Percentiles rank a stretch among this genome's conserved stretches.
Evolutionary conservation across 2,329 filamentous ascomycete genomes (phyloP).

Genomic region (Trichophyton simii): DNA sequence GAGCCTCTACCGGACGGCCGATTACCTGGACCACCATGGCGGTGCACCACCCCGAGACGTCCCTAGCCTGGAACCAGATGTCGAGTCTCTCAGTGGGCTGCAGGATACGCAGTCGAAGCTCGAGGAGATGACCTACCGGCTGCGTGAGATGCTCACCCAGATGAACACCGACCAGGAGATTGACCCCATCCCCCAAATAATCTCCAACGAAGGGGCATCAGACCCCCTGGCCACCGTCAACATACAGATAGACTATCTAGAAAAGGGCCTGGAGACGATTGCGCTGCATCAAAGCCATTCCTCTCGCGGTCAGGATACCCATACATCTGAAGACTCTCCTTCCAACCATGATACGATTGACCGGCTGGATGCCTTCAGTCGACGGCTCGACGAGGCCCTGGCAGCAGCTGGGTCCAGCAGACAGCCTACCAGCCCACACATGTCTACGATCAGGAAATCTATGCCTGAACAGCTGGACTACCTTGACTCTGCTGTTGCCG

Average conservation of each 20-base stretch:
- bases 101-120: conserved; percentile 53
- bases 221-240: conserved; percentile 26
- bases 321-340: conserved; percentile 17
- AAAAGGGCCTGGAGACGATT: conserved; percentile 51
- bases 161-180: conserved; percentile 25
- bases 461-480: conserved; percentile 58
- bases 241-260: conserved; percentile 58
- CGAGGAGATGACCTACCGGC: conserved; percentile 52
- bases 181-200: conserved; percentile 26
- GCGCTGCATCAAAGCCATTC: conserved; percentile 36
- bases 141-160: conserved; percentile 54
- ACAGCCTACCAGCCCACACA: conserved; percentile 38
- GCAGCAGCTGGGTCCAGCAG: conserved; percentile 31
- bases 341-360: conserved; percentile 44
- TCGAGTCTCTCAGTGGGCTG: conserved; percentile 36
- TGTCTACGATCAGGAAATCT: conserved; percentile 45
- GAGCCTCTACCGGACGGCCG: conserved; percentile 58
- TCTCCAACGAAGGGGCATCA: conserved; percentile 18
- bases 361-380: conserved; percentile 42
- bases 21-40: conserved; percentile 45
- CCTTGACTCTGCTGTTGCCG: conserved; percentile 68
- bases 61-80: conserved; percentile 10
- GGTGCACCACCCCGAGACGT: conserved; percentile 12
- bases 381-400: conserved; percentile 50
- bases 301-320: conserved; percentile 8